Base-by-base conservation (phyloP, 2,329 filamentous ascomycete genomes). In the Colletotrichum graminicola region DNA sequence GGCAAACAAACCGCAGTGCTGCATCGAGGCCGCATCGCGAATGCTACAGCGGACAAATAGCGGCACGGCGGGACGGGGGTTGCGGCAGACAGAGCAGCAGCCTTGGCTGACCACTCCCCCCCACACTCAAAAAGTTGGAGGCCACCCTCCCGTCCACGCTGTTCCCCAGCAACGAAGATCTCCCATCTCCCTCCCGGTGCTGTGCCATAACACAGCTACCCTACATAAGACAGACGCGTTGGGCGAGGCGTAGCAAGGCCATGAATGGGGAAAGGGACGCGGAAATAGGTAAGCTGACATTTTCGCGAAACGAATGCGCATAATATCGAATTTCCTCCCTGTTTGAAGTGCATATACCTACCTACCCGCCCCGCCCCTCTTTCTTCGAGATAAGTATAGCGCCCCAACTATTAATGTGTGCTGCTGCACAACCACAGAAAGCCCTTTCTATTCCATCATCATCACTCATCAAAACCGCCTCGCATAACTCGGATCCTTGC, bases 111-210 rank as follows among this genome's bases (percentile, higher is more conserved):
- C 59, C 11, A 14, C 47, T 36, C 39, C n/a, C n/a, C 61, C 61
- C 63, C 61, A 67, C 64, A 59, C 62, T 61, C 36, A 56, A 34
- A 60, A 61, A 60, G 23, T 54, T 59, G 54, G 71, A 59, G 41
- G 57, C 52, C 45, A 62, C 67, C 52, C 45, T 59, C 67, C 59
- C n/a, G n/a, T n/a, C n/a, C 45, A 60, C 67, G 59, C 63, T 72
- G 67, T 73, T 73, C 67, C 71, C 71, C 63, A 73, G 71, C 71
- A 73, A 72, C 71, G 51, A 70, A 65, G 55, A 70, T 66, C 29
- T 4, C 29, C 29, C 29, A 29, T 29, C 29, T 29, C 29, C 29
- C 29, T 29, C 29, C 29, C 29, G 29, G 29, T 29, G 29, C 29
- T 45, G 26, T 61, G 36, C 45, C 56, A 21, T 29, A 29, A 7